Evolutionary conservation across 306 rosid species (phyloP).

Genomic region (Lagenaria siceraria): DNA sequence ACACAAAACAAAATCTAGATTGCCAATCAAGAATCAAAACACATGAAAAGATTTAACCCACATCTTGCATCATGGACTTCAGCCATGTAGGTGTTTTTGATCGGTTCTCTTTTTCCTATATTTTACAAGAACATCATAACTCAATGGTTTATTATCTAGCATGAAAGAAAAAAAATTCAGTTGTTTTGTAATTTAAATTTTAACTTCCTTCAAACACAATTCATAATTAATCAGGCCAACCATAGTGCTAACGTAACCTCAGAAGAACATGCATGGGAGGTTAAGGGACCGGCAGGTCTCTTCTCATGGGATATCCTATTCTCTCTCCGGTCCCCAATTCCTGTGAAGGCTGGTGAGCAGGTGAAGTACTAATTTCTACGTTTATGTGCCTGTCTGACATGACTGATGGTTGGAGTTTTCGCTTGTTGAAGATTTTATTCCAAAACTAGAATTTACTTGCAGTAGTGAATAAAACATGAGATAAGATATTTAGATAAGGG

Average conservation of each 20-base stretch:
- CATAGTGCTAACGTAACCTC: slow-evolving; percentile 64
- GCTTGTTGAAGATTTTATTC: neutral
- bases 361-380: slow-evolving; percentile 10
- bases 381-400: neutral
- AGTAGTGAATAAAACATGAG: neutral
- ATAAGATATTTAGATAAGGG: neutral
- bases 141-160: neutral
- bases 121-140: neutral
- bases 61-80: neutral
- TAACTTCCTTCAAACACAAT: slow-evolving; percentile 1
- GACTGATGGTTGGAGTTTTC: neutral
- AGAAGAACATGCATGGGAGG: slow-evolving; percentile 71
- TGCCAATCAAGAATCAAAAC: neutral
- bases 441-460: neutral
- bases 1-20: too few species aligned
- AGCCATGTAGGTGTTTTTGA: neutral
- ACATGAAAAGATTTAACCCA: neutral
- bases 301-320: slow-evolving; percentile 86
- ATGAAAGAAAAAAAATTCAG: neutral
- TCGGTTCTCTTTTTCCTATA: neutral
- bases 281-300: slow-evolving; percentile 85
- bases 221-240: slow-evolving; percentile 49
- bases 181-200: neutral
- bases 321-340: slow-evolving; percentile 58
- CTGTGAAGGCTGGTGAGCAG: slow-evolving; percentile 91